A percentile compares a stretch with the other conserved stretches of the same genome.
phyloP scores from a whole-genome alignment of 1,139 yeast species.

The Torulaspora globosa region DNA sequence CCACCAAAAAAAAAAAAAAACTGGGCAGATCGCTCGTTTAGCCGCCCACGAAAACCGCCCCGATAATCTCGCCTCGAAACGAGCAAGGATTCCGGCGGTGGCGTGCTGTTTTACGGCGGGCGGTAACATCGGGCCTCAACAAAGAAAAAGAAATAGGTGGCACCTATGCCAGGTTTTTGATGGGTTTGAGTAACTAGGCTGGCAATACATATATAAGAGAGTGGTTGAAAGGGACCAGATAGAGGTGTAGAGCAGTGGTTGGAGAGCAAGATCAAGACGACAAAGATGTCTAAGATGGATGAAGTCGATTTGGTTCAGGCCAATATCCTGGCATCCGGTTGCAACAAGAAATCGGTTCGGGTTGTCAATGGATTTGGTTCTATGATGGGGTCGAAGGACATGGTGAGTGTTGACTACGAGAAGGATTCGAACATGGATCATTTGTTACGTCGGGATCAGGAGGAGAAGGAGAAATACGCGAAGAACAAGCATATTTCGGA shows the following conservation, averaged over 20 bases:
- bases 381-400: constrained; percentile 73
- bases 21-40: constrained; percentile 1
- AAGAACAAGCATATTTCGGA: constrained; percentile 74
- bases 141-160: constrained; percentile 6
- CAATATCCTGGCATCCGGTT: constrained; percentile 86
- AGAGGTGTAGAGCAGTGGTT: background rate
- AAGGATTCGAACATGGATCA: constrained; percentile 52
- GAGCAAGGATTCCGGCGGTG: too few species aligned
- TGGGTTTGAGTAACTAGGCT: too few species aligned
- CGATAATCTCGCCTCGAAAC: constrained; percentile 3
- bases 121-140: constrained; percentile 5
- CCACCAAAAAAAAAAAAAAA: constrained; percentile 3
- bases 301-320: constrained; percentile 68
- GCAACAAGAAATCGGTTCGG: constrained; percentile 63
- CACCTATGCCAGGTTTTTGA: too few species aligned
- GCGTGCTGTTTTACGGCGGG: background rate
- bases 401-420: constrained; percentile 64
- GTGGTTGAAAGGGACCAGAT: too few species aligned
- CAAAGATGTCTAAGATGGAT: constrained; percentile 40
- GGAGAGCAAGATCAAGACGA: too few species aligned
- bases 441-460: constrained; percentile 53
- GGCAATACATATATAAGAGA: background rate
- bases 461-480: constrained; percentile 43
- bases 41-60: constrained; percentile 5
- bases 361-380: constrained; percentile 74